These are phyloP conservation scores for Cyberlindnera japonica DNA, from an alignment of 805 yeast species.

Conservation along the genomic window DNA sequence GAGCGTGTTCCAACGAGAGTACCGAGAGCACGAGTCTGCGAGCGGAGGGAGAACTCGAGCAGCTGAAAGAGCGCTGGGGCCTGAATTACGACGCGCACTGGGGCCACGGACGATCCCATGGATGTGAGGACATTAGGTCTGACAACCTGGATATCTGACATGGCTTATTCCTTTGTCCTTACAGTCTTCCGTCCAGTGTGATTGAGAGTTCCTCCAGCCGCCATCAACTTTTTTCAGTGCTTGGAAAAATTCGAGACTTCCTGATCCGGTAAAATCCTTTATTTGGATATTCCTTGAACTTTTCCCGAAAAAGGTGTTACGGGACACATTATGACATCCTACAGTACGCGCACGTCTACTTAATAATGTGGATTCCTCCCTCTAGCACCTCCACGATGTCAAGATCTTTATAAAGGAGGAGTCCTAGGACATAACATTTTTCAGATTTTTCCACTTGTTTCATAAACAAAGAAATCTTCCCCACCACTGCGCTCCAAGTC, in stretches of 20 bases:
- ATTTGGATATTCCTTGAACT: background rate
- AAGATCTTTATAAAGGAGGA: no score
- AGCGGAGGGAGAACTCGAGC: conserved; percentile 63
- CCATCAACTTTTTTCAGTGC: background rate
- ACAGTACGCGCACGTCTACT: no score
- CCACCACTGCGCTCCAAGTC: no score
- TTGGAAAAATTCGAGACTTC: background rate
- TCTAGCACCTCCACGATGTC: no score
- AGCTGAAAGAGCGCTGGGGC: conserved; percentile 73
- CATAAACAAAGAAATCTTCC: no score
- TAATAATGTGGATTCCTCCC: no score
- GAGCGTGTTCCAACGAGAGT: conserved; percentile 78
- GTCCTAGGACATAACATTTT: no score
- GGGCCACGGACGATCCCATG: conserved; percentile 31
- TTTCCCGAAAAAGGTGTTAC: no score
- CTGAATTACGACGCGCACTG: conserved; percentile 55
- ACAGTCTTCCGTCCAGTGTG: background rate
- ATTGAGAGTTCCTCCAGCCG: background rate
- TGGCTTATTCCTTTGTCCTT: background rate
- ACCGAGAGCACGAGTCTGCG: conserved; percentile 68
- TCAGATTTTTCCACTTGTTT: no score
- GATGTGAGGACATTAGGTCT: conserved; percentile 27
- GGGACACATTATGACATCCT: background rate
- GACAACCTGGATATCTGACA: conserved; percentile 27
- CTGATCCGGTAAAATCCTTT: background rate